Evolutionary conservation across 2,329 filamentous ascomycete species (phyloP).

Genomic region (Sarocladium brachiariae): DNA sequence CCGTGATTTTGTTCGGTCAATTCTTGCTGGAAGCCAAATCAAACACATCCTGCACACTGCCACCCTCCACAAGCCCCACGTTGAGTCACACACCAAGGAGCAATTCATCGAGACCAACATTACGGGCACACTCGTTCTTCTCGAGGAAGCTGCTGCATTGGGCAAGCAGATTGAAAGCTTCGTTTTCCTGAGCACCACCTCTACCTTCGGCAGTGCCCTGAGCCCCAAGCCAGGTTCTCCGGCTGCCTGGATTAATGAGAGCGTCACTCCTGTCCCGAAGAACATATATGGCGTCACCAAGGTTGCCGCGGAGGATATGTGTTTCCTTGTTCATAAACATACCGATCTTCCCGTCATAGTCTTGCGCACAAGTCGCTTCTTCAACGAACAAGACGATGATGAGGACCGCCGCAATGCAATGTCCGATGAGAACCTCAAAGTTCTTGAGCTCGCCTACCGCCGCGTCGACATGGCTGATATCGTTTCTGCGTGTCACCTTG

Average conservation of each 20-base stretch:
- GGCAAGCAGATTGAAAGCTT: conserved; percentile 28
- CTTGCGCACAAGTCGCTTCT: conserved; percentile 41
- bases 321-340: conserved; percentile 32
- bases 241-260: conserved; percentile 38
- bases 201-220: conserved; percentile 35
- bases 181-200: conserved; percentile 39
- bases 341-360: conserved; percentile 33
- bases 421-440: conserved; percentile 38
- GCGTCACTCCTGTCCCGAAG: conserved; percentile 32
- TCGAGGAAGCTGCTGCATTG: conserved; percentile 29
- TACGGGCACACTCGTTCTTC: conserved; percentile 33
- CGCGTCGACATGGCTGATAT: conserved; percentile 37
- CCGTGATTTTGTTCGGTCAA: conserved; percentile 21
- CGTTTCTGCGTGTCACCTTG: conserved; percentile 33
- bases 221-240: conserved; percentile 27
- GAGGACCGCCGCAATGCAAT: conserved; percentile 29
- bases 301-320: conserved; percentile 40
- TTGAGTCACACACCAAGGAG: conserved; percentile 35
- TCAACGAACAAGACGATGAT: conserved; percentile 41
- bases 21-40: conserved; percentile 27
- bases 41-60: conserved; percentile 37
- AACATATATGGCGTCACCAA: conserved; percentile 45
- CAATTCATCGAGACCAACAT: conserved; percentile 40
- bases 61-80: conserved; percentile 41
- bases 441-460: conserved; percentile 39